Base-by-base conservation (phyloP, 2,329 filamentous ascomycete species). In the Diaporthe amygdali region DNA sequence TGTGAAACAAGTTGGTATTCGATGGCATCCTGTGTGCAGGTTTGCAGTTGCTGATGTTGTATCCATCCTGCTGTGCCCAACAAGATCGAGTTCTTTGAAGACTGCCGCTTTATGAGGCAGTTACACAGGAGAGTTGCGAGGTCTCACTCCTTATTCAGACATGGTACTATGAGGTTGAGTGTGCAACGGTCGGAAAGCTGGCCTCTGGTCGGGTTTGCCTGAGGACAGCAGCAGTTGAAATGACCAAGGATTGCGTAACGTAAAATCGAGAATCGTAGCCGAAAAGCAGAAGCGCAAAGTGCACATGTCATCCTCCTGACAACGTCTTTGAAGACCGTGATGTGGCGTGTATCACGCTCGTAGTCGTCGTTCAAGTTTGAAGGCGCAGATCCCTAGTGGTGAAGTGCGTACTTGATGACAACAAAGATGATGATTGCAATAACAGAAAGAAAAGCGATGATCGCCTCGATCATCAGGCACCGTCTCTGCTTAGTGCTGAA, bases 401-500 rank as follows among this genome's bases (percentile, higher is more conserved):
- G 54, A n/a, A n/a, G 14, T 34, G 39, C n/a, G n/a, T 66, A 68
- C 51, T 68, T 70, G 39, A 77, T 70, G 12, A 77, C 70, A 12
- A 74, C 54, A 20, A 74, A 74, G 9, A 77, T 22, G 37, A 76
- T 39, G 9, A 70, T 69, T 15, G 76, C 74, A 73, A 72, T 34
- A 25, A 37, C 49, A 27, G 47, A 32, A 37, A 75, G 61, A 54
- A 76, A 63, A 46, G 75, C 72, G 34, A 74, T 51, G 8, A 83
- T 71, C 10, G 77, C 76, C 70, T 84, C 79, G 2, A 76, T 74
- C 12, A 82, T 66, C 12, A 88, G 78, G 10, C 76, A 69, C n/a
- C 73, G 74, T 25, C 78, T 76, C 75, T 86, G 83, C 32, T 77
- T 76, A 56, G 77, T 79, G 15, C 78, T 84, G 30, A 88, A 77